Evolutionary conservation across 768 basidiomycete species (phyloP).

Genomic region (Dacryopinax primogenitus): DNA sequence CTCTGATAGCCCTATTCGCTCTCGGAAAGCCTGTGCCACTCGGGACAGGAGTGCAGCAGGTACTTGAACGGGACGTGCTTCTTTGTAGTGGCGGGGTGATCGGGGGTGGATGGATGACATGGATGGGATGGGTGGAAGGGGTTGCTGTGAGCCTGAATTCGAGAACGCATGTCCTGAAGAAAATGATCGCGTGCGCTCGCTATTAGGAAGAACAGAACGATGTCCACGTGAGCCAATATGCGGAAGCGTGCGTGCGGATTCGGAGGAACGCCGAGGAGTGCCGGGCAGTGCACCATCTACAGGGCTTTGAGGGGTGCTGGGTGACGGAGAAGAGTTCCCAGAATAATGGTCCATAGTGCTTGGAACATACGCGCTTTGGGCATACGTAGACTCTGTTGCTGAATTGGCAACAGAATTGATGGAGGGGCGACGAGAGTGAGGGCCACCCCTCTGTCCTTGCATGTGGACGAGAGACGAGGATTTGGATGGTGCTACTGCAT

Average conservation of each 20-base stretch:
- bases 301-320: constrained; percentile 1
- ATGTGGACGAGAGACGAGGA: not conserved
- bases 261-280: constrained; percentile 45
- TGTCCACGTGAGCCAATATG: constrained; percentile 19
- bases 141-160: constrained; percentile 19
- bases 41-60: constrained; percentile 75
- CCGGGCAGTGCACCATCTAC: not conserved
- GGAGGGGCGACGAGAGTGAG: constrained; percentile 1
- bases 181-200: not conserved
- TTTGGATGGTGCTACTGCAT: not conserved
- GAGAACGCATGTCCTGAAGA: not conserved
- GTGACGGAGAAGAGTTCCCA: not conserved
- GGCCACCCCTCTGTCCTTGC: not conserved
- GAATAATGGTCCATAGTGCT: constrained; percentile 4
- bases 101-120: constrained; percentile 24
- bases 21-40: constrained; percentile 85
- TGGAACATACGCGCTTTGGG: not conserved
- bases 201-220: not conserved
- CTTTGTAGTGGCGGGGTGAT: constrained; percentile 30
- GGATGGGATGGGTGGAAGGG: constrained; percentile 28
- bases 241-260: constrained; percentile 53
- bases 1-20: constrained; percentile 63
- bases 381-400: not conserved
- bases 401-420: not conserved
- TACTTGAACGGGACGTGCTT: constrained; percentile 60